These are phyloP conservation scores for Thalassiosira ordinaria DNA, from an alignment of 352 stramenopile species.

Conservation along the genomic window DNA sequence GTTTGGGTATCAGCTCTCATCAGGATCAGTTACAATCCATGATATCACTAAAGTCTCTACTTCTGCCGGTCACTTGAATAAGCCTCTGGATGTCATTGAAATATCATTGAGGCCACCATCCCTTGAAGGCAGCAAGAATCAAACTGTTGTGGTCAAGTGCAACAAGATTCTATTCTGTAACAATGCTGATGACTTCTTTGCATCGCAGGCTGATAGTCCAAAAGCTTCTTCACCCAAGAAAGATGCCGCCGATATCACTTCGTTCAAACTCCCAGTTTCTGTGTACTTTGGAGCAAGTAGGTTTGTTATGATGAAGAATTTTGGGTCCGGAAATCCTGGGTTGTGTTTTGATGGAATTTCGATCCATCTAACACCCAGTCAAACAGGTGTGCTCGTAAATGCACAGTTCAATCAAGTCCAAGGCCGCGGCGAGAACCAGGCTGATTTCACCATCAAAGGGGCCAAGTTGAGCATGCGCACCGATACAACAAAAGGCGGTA, in stretches of 20 bases:
- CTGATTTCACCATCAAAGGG: conserved; percentile 1
- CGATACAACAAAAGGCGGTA: background rate
- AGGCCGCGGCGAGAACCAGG: background rate
- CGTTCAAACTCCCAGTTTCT: background rate
- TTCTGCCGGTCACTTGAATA: background rate
- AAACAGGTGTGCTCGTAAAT: background rate
- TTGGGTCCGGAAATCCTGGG: background rate
- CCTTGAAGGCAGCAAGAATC: no score
- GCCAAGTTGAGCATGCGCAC: background rate
- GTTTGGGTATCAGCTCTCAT: background rate
- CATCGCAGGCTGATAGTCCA: no score
- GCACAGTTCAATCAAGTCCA: background rate
- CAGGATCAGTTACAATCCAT: conserved; percentile 2
- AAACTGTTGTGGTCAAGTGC: background rate
- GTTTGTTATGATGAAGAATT: background rate
- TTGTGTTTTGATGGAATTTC: background rate
- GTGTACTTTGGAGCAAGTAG: background rate
- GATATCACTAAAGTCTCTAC: background rate
- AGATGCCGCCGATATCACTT: background rate
- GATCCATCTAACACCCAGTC: background rate
- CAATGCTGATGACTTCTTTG: background rate
- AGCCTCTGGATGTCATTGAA: conserved; percentile 2
- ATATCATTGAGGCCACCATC: no score
- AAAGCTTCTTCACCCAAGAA: no score
- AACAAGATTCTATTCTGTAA: background rate